A percentile compares a stretch with the other conserved stretches of the same genome.
Evolutionary conservation across 805 yeast genomes (phyloP).

Genomic region (Kazachstania bromeliacearum): DNA sequence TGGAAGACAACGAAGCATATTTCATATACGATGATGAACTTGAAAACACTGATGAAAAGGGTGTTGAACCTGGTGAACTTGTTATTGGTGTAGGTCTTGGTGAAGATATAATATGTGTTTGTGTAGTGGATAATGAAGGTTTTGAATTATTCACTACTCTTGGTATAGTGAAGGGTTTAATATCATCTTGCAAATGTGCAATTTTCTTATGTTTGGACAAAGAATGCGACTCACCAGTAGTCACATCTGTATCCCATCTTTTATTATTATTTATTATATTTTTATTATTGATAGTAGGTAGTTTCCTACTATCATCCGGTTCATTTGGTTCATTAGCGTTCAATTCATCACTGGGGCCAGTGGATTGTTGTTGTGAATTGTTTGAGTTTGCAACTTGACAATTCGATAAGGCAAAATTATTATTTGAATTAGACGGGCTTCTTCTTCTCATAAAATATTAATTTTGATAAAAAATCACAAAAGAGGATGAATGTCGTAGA

Average conservation of each 20-base stretch:
- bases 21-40: slow-evolving; percentile 3
- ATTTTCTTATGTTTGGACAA: too few species aligned
- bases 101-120: slow-evolving; percentile 1
- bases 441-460: slow-evolving; percentile 29
- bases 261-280: slow-evolving; percentile 1
- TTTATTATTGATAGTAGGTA: slow-evolving; percentile 29
- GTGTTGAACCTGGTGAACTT: slow-evolving; percentile 1
- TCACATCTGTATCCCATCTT: too few species aligned
- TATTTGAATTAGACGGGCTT: slow-evolving; percentile 33
- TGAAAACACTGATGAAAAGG: slow-evolving; percentile 5
- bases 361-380: background rate
- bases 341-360: slow-evolving; percentile 14
- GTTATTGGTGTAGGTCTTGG: slow-evolving; percentile 2
- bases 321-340: slow-evolving; percentile 34
- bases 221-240: too few species aligned
- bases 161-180: slow-evolving; percentile 4
- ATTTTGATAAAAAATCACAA: background rate
- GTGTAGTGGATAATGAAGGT: background rate
- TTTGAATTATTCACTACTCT: background rate
- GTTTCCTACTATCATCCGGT: slow-evolving; percentile 40
- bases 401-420: slow-evolving; percentile 19
- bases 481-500: too few species aligned
- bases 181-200: too few species aligned
- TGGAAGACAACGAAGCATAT: slow-evolving; percentile 6
- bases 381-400: background rate